Evolutionary conservation across 2,329 filamentous ascomycete genomes (phyloP), one percentile per base, ranked within the genome.

Genomic region (Zymoseptoria brevis): DNA sequence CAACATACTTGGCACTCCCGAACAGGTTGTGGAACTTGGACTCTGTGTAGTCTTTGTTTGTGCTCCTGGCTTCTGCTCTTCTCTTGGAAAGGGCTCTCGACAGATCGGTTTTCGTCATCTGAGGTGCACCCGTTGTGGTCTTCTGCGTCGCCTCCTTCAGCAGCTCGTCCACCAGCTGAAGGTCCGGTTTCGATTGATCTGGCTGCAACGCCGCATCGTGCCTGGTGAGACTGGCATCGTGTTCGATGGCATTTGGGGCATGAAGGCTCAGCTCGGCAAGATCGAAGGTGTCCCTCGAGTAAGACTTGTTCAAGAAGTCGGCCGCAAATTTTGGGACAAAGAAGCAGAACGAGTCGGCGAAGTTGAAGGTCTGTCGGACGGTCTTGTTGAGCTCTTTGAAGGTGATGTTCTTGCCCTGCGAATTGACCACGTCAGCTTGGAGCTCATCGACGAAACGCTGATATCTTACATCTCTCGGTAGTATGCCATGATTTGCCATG

Each of bases 111-210:
- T 73, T 75, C 3, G 73, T 76, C 41, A 76, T 58, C 16, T 64
- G 55, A 26, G 66, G 61, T 7, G 63, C 62, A 2, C 74, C 74
- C 51, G 74, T 69, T 16, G 65, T 56, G 48, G 65, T 68, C 57
- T 66, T 73, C 1, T 72, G 74, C 2, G 72, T 75, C 2, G 74
- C 74, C 51, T 70, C 67, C 22, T 68, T 64, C 56, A 76, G 60
- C 13, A 75, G 57, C 11, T 72, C 66, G 3, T 73, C 57, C 3
- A 76, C 74, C 7, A 76, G 70, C 50, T 68, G 61, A 22, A 72
- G 59, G 61, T 76, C 74, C 3, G 74, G 74, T 58, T 72, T 73
- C 3, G 69, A 68, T 53, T 76, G 74, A 56, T 75, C 73, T 8
- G 69, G 67, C 9, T 70, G 69, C 4, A 74, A 61, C 8, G 74